Base-by-base conservation (phyloP, 768 basidiomycete genomes). In the Boletellus ananiceps region DNA sequence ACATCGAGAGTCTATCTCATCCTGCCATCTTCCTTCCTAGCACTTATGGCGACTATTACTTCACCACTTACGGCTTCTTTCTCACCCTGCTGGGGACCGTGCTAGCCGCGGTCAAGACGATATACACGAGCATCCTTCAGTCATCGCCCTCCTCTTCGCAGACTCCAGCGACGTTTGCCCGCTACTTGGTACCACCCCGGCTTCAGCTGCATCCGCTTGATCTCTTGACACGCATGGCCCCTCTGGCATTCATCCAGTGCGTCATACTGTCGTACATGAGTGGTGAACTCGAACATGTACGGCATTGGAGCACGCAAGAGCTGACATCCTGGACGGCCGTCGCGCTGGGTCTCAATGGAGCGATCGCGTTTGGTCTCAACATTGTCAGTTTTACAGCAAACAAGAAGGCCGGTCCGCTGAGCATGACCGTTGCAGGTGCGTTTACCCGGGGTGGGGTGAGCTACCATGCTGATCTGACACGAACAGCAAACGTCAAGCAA, bases 351-450 rank as follows among this genome's bases (percentile, higher is more conserved):
- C 59, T 86, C 32, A 99, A 98, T 58, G 95, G 93, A 0, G 63
- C 74, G 13, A 82, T 98, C 60, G 96, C 96, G 4, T 97, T 96
- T 61, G 86, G 83, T 13, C 73, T 99, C 44, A 99, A 98, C 59
- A 82, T 97, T 2, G 89, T 96, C 49, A 90, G 87, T 64, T 96
- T 99, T 62, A 89, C 88, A 35, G 90, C 96, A n/a, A 99, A 98
- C 71, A 85, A 86, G 68, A 84, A 87, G 63, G 84, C 91, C 0
- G 93, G 93, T 2, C 84, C 93, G 12, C 64, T 95, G 55, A 87
- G 85, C 40, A 95, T 94, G 88, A 90, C 87, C 9, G 92, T 95
- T 40, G 89, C 91, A 51, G 86, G 86, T 88, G 51, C 47, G 81
- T 18, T 46, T 15, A 44, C 33, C 13, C 13, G 29, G 9, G 60